Percentiles rank a stretch among this genome's conserved stretches.
Evolutionary conservation across 139 green algal species (phyloP).

Genomic region (Tetratostichococcus sp.): DNA sequence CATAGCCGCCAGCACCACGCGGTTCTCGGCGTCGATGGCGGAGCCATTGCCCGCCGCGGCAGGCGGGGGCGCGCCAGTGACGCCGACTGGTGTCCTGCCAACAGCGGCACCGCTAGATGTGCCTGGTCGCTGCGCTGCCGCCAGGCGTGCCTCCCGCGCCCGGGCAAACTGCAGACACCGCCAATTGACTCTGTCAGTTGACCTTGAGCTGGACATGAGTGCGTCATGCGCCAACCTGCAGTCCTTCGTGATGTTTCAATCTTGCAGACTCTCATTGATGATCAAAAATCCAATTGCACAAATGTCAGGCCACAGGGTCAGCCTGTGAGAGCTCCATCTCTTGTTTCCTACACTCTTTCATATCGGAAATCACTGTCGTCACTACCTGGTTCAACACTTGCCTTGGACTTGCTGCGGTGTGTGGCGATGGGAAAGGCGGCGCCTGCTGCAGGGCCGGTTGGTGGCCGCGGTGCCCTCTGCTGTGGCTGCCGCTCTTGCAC

Average conservation of each 20-base stretch:
- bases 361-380: no score
- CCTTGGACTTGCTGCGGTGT: slow-evolving; percentile 32
- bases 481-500: slow-evolving; percentile 15
- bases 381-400: no score
- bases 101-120: no score
- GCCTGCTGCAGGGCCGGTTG: neutral
- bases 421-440: slow-evolving; percentile 29
- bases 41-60: neutral
- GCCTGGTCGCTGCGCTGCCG: neutral
- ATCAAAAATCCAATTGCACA: no score
- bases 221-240: no score
- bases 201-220: no score
- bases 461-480: neutral
- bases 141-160: slow-evolving; percentile 5
- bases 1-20: slow-evolving; percentile 22
- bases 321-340: no score
- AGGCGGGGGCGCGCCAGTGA: neutral
- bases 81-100: neutral
- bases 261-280: no score
- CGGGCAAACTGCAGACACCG: slow-evolving; percentile 25
- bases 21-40: slow-evolving; percentile 24
- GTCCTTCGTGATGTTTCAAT: no score
- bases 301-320: no score
- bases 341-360: no score
- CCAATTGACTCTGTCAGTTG: no score